Conservation (phyloP, 768 basidiomycete species). For the Saitozyma podzolica region DNA sequence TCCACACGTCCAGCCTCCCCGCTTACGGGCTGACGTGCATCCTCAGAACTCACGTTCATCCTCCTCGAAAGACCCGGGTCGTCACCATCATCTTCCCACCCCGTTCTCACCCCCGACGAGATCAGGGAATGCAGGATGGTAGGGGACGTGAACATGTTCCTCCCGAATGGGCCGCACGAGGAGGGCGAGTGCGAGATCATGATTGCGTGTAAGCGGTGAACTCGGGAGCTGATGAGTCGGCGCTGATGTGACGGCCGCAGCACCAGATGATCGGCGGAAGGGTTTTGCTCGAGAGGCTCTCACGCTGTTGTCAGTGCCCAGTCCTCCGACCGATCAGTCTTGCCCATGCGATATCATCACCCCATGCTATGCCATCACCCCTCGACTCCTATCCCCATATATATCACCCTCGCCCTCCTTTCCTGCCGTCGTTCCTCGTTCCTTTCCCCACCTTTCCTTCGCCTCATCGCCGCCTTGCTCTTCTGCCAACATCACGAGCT, state of each 20-base stretch:
- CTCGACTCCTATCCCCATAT: no score
- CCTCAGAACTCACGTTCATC: conserved; percentile 81
- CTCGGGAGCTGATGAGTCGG: background rate
- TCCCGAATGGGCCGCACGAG: conserved; percentile 63
- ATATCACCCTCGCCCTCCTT: background rate
- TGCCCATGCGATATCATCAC: no score
- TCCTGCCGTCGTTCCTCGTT: no score
- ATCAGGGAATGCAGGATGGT: conserved; percentile 65
- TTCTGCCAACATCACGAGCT: conserved; percentile 12
- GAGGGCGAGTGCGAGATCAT: conserved; percentile 88
- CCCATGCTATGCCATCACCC: no score
- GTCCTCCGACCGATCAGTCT: background rate
- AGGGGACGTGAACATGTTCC: conserved; percentile 89
- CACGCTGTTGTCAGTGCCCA: conserved; percentile 27
- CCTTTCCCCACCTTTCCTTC: background rate
- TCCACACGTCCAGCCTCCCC: background rate
- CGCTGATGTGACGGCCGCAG: conserved; percentile 7
- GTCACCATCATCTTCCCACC: conserved; percentile 17
- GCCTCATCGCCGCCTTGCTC: no score
- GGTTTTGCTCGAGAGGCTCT: conserved; percentile 55
- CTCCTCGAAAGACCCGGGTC: conserved; percentile 61
- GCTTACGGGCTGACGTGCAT: background rate
- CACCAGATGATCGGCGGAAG: conserved; percentile 62
- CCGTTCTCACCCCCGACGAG: conserved; percentile 34
- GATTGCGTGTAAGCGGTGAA: conserved; percentile 69